phyloP scores from a whole-genome alignment of 208 protist species.

The Acanthamoeba lenticulata region DNA sequence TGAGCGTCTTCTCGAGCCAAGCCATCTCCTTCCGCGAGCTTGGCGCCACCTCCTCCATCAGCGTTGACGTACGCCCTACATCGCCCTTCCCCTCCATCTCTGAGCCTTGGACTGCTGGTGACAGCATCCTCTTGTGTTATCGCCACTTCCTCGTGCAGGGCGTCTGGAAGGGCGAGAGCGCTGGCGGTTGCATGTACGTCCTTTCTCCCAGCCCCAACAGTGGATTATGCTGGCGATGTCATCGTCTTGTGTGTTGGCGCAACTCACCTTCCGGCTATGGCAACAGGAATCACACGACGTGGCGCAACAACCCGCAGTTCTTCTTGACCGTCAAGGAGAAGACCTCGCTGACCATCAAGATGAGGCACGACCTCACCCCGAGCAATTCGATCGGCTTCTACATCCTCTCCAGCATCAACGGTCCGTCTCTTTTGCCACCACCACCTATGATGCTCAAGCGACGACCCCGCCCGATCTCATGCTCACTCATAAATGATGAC shows the following conservation, averaged over 20 bases:
- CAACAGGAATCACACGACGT: constrained; percentile 40
- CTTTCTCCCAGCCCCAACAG: neutral
- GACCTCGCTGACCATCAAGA: neutral
- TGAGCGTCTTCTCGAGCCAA: neutral
- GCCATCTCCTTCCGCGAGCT: constrained; percentile 1
- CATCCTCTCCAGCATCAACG: neutral
- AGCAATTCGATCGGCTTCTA: neutral
- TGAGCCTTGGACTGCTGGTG: too few relatives aligned
- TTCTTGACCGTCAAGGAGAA: constrained; percentile 33
- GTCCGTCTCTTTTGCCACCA: neutral
- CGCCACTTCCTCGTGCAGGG: constrained; percentile 4
- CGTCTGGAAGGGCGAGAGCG: constrained; percentile 25
- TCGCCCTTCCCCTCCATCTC: neutral
- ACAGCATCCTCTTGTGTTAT: too few relatives aligned
- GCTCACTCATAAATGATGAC: too few relatives aligned
- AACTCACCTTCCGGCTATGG: neutral
- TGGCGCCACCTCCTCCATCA: neutral
- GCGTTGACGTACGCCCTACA: neutral
- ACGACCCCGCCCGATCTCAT: neutral
- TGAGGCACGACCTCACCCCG: neutral
- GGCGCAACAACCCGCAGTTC: constrained; percentile 49
- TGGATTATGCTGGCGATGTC: neutral
- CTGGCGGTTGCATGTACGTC: constrained; percentile 57
- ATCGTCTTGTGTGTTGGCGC: neutral
- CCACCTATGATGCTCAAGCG: neutral